phyloP scores from a whole-genome alignment of 2,329 filamentous ascomycete genomes.

The Elsinoe australis region DNA sequence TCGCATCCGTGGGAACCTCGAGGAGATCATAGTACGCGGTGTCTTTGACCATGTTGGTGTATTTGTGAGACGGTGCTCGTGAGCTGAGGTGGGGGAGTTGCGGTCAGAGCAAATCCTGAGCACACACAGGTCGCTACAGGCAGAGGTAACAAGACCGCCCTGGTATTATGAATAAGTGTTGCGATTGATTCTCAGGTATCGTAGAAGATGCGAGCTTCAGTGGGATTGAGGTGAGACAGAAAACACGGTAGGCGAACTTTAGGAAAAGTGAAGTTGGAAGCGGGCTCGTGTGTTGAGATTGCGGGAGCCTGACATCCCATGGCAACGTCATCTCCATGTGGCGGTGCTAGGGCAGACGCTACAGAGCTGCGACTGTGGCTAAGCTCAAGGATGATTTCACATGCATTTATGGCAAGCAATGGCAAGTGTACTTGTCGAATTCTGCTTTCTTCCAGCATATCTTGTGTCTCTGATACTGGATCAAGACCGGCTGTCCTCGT shows the following conservation, averaged over 20 bases:
- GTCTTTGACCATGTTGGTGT: conserved; percentile 42
- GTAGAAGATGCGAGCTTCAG: too few relatives aligned
- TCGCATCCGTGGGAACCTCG: conserved; percentile 74
- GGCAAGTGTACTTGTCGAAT: too few relatives aligned
- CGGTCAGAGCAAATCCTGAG: not conserved
- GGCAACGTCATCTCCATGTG: not conserved
- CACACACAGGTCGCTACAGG: not conserved
- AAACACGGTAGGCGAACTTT: too few relatives aligned
- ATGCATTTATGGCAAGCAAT: too few relatives aligned
- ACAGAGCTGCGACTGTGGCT: not conserved
- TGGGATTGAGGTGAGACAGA: too few relatives aligned
- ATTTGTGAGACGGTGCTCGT: not conserved
- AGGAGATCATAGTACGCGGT: conserved; percentile 83
- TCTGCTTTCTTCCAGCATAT: too few relatives aligned
- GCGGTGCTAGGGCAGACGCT: not conserved
- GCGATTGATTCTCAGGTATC: too few relatives aligned
- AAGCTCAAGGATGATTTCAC: not conserved
- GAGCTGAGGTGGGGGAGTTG: not conserved
- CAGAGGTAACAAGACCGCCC: too few relatives aligned
- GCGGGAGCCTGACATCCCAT: conserved; percentile 13
- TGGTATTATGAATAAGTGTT: too few relatives aligned
- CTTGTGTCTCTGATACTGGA: too few relatives aligned
- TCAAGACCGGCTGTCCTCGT: too few relatives aligned
- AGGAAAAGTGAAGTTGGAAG: not conserved
- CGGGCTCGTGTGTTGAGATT: conserved; percentile 7